Percentiles rank a stretch among this genome's conserved stretches.
Conservation (phyloP, 805 yeast species). For the Groenewaldozyma salmanticensis region DNA sequence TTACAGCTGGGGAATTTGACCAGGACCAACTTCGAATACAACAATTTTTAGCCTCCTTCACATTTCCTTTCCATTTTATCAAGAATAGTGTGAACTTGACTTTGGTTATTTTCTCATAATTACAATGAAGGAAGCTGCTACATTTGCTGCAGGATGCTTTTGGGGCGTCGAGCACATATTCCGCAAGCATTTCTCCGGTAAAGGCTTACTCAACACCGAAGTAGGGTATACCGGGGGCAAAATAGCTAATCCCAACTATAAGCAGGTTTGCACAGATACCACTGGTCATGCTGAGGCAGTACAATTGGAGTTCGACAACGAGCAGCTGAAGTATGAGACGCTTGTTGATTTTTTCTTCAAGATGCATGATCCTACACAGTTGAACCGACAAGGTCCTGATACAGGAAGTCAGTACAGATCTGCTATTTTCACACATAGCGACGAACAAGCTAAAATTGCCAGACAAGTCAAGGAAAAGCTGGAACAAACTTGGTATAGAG, state of each 20-base stretch:
- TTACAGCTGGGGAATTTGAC: too few species aligned
- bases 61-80: too few species aligned
- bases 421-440: conserved; percentile 57
- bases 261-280: conserved; percentile 64
- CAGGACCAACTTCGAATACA: too few species aligned
- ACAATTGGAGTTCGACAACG: conserved; percentile 76
- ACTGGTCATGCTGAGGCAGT: conserved; percentile 78
- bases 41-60: too few species aligned
- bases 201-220: conserved; percentile 61
- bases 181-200: conserved; percentile 52
- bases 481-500: conserved; percentile 66
- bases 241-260: conserved; percentile 47
- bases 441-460: conserved; percentile 41
- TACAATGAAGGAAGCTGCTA: conserved; percentile 36
- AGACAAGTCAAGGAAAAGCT: conserved; percentile 37
- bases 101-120: too few species aligned
- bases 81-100: too few species aligned
- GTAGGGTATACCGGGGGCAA: conserved; percentile 90
- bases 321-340: conserved; percentile 45
- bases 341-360: conserved; percentile 76
- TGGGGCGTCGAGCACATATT: conserved; percentile 66
- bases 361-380: conserved; percentile 90
- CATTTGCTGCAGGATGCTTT: conserved; percentile 51
- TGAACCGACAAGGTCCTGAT: conserved; percentile 80
- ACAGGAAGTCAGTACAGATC: conserved; percentile 84